These are phyloP conservation scores for Clarireedia monteithiana DNA, from an alignment of 2,329 filamentous ascomycete species.

Conservation along the genomic window DNA sequence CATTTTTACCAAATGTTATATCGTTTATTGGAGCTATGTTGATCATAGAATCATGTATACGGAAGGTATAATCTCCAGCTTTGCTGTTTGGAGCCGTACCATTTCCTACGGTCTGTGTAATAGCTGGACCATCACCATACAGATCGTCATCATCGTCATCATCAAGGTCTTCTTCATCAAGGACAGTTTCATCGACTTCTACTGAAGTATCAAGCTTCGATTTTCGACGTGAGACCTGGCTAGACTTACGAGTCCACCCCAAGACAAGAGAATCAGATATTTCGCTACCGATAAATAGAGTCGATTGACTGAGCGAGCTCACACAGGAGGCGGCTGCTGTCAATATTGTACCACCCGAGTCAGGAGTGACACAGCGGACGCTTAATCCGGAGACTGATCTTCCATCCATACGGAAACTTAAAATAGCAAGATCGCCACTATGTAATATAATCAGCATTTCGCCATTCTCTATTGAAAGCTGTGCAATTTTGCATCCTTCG, in stretches of 20 bases:
- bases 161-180: slow-evolving; percentile 41
- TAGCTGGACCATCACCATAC: slow-evolving; percentile 49
- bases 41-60: slow-evolving; percentile 66
- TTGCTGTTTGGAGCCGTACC: slow-evolving; percentile 34
- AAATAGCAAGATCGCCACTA: slow-evolving; percentile 64
- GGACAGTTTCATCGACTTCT: slow-evolving; percentile 49
- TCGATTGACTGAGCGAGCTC: slow-evolving; percentile 57
- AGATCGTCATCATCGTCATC: slow-evolving; percentile 50
- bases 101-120: slow-evolving; percentile 29
- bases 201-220: slow-evolving; percentile 44
- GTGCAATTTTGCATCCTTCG: slow-evolving; percentile 72
- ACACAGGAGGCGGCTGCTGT: slow-evolving; percentile 60
- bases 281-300: slow-evolving; percentile 81
- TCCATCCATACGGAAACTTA: slow-evolving; percentile 83
- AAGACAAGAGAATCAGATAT: slow-evolving; percentile 73
- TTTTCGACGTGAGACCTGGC: slow-evolving; percentile 54
- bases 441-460: slow-evolving; percentile 79
- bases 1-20: slow-evolving; percentile 58
- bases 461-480: slow-evolving; percentile 66
- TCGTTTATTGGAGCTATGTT: slow-evolving; percentile 76
- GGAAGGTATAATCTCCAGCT: slow-evolving; percentile 62
- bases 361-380: slow-evolving; percentile 55
- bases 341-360: slow-evolving; percentile 56
- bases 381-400: slow-evolving; percentile 81
- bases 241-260: slow-evolving; percentile 65